Conservation (phyloP, 1,139 yeast genomes). For the Taphrina confusa region DNA sequence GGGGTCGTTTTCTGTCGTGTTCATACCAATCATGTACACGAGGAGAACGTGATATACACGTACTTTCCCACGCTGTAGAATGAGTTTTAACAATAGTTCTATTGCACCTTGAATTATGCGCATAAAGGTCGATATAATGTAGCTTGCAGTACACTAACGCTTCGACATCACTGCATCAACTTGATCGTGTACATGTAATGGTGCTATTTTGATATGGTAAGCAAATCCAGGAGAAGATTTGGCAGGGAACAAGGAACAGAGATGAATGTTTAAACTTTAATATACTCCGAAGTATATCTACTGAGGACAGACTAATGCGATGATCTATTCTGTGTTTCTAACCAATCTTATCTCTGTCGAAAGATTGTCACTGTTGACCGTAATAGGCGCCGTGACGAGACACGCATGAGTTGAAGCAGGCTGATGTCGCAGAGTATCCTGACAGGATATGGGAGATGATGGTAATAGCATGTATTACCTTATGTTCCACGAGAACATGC, state of each 20-base stretch:
- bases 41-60: background rate
- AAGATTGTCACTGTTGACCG: no score
- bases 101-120: no score
- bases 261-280: conserved; percentile 19
- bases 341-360: no score
- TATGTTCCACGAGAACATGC: conserved; percentile 14
- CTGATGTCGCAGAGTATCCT: background rate
- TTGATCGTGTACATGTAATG: no score
- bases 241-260: background rate
- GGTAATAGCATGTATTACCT: conserved; percentile 30
- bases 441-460: conserved; percentile 12
- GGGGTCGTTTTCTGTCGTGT: background rate
- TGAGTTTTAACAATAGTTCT: no score
- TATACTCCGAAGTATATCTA: conserved; percentile 8
- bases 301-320: conserved; percentile 1
- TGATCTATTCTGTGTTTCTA: conserved; percentile 1
- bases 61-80: background rate
- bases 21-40: background rate
- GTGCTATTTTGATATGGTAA: no score
- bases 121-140: no score
- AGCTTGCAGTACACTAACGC: no score
- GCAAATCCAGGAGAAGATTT: no score
- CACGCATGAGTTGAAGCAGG: no score
- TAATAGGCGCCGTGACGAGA: no score
- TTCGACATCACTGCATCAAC: no score